These are phyloP conservation scores for Ilex asprella DNA, from an alignment of 257 asterid species.

Conservation along the genomic window DNA sequence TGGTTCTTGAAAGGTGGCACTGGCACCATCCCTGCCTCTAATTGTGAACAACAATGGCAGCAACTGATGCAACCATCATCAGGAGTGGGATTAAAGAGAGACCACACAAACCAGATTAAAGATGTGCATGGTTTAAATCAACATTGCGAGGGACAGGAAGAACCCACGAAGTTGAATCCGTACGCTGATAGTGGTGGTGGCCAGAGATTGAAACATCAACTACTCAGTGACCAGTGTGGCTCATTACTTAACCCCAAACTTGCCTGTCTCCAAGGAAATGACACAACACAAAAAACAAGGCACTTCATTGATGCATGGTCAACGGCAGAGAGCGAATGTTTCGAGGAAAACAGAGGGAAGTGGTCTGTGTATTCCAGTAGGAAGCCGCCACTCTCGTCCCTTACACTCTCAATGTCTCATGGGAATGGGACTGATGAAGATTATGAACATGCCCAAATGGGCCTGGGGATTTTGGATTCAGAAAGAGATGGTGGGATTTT, in stretches of 20 bases:
- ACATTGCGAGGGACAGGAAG: conserved; percentile 15
- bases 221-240: neutral
- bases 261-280: conserved; percentile 1
- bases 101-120: conserved; percentile 9
- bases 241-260: conserved; percentile 10
- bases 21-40: conserved; percentile 15
- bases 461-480: conserved; percentile 16
- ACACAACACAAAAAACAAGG: conserved; percentile 27
- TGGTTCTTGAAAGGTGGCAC: conserved; percentile 46
- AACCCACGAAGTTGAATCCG: conserved; percentile 16
- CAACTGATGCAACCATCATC: conserved; percentile 24
- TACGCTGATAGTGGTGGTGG: conserved; percentile 10
- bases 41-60: conserved; percentile 25
- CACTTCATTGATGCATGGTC: conserved; percentile 45
- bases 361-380: conserved; percentile 3
- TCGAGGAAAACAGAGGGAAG: conserved; percentile 8
- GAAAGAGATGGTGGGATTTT: conserved; percentile 11
- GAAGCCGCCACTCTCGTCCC: conserved; percentile 34
- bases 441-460: conserved; percentile 12
- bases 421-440: conserved; percentile 23
- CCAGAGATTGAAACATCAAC: conserved; percentile 6
- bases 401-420: conserved; percentile 43
- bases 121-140: conserved; percentile 14
- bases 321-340: conserved; percentile 19
- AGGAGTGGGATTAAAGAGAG: conserved; percentile 12